Conservation (phyloP, 495 filamentous ascomycete genomes). For the Diplogelasinospora grovesii region DNA sequence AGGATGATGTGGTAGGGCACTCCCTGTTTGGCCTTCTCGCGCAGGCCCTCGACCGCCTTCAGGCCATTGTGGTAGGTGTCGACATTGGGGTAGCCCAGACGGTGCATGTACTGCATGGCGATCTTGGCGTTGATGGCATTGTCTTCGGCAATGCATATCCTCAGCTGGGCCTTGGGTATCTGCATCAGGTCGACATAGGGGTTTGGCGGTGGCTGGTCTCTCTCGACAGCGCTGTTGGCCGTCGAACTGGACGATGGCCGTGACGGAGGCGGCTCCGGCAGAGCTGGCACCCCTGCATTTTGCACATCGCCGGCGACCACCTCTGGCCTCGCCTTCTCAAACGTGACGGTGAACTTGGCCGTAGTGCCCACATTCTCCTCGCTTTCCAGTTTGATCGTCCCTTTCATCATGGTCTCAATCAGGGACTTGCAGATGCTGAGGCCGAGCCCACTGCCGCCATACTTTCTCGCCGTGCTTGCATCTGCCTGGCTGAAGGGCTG, state of each 20-base stretch:
- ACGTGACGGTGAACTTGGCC: conserved; percentile 75
- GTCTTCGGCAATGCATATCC: conserved; percentile 86
- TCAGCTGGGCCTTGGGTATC: conserved; percentile 68
- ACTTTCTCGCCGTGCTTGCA: conserved; percentile 76
- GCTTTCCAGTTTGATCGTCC: conserved; percentile 76
- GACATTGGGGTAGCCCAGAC: conserved; percentile 69
- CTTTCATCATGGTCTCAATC: conserved; percentile 84
- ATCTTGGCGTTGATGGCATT: conserved; percentile 91
- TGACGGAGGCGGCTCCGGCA: conserved; percentile 48
- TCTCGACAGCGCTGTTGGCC: no score
- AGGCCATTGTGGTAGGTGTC: conserved; percentile 81
- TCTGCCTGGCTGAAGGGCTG: conserved; percentile 88
- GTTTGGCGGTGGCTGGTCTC: not conserved
- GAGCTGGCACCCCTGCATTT: no score
- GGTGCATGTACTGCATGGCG: conserved; percentile 79
- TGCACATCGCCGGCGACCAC: conserved; percentile 44
- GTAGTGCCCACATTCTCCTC: conserved; percentile 70
- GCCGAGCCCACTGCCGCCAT: conserved; percentile 84
- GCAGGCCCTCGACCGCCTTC: conserved; percentile 79
- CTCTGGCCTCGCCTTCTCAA: conserved; percentile 62
- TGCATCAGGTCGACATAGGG: conserved; percentile 43
- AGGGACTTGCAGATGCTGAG: conserved; percentile 92
- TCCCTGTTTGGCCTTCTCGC: conserved; percentile 58
- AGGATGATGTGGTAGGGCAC: conserved; percentile 73
- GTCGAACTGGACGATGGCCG: conserved; percentile 41